These are phyloP conservation scores for Exserohilum rostratum DNA, from an alignment of 2,329 filamentous ascomycete genomes.

Conservation along the genomic window DNA sequence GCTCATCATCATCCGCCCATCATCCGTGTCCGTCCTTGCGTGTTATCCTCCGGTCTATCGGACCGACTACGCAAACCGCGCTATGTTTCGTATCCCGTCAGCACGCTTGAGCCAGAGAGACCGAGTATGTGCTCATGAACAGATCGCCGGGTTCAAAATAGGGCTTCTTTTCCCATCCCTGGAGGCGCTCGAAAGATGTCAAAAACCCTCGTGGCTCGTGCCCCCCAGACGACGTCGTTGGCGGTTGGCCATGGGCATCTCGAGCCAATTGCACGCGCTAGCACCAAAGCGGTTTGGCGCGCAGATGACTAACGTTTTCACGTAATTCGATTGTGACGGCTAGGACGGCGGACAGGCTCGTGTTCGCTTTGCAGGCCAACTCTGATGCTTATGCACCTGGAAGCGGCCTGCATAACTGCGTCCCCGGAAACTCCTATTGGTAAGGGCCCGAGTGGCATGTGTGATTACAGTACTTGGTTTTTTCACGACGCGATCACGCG, in stretches of 20 bases:
- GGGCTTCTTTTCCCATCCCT: conserved; percentile 2
- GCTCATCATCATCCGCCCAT: conserved; percentile 5
- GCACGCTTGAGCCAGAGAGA: conserved; percentile 1
- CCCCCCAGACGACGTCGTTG: background rate
- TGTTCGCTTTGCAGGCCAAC: background rate
- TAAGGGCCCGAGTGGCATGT: background rate
- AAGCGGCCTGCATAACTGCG: background rate
- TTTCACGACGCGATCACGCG: conserved; percentile 1
- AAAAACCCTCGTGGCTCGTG: conserved; percentile 1
- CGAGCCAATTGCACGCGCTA: background rate
- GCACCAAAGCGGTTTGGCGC: background rate
- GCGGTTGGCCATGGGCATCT: background rate
- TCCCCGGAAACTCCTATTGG: conserved; percentile 7
- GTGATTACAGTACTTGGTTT: background rate
- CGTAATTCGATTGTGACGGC: background rate
- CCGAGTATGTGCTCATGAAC: conserved; percentile 9
- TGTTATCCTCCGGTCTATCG: background rate
- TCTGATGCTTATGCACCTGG: background rate
- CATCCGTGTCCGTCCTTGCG: background rate
- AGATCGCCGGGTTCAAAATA: conserved; percentile 6
- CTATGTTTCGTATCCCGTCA: conserved; percentile 15
- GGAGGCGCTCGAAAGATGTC: background rate
- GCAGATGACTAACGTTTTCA: background rate
- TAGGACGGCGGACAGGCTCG: background rate
- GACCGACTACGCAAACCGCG: conserved; percentile 13